A percentile compares a stretch with the other conserved stretches of the same genome.
phyloP scores from a whole-genome alignment of 441 rosid species.

The Mallotus japonicus region DNA sequence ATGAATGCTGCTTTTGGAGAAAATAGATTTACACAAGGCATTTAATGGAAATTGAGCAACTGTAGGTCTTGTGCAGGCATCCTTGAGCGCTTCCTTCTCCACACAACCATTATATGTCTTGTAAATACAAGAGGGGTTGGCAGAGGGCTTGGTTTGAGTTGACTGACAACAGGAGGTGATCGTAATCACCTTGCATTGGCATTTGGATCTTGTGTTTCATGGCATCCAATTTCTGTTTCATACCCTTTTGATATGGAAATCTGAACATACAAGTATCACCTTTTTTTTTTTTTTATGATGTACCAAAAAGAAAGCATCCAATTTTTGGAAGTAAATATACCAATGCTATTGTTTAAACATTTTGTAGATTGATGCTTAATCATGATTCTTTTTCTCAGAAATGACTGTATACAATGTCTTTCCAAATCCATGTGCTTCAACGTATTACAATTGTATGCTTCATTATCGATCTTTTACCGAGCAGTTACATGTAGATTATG shows the following conservation, averaged over 20 bases:
- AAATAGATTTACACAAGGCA: neutral
- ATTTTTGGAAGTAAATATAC: too few species aligned
- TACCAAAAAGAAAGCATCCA: too few species aligned
- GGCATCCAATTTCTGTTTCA: neutral
- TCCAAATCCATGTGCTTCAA: neutral
- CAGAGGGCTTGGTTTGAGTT: neutral
- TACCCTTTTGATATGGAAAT: neutral
- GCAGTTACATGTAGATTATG: neutral
- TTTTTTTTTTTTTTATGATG: neutral
- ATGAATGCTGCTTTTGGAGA: neutral
- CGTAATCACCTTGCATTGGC: neutral
- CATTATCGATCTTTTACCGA: neutral
- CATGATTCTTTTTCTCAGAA: neutral
- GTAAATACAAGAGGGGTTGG: neutral
- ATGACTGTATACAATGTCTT: neutral
- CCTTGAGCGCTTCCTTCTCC: neutral
- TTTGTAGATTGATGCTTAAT: neutral
- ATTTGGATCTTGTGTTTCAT: neutral
- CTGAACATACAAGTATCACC: neutral
- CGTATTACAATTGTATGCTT: neutral
- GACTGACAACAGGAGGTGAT: neutral
- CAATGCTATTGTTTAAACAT: too few species aligned
- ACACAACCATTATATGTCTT: neutral
- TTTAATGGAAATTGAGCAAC: neutral
- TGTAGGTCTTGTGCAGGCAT: constrained; percentile 8